phyloP scores from a whole-genome alignment of 2,329 filamentous ascomycete species.

The Eurotiales sp. region DNA sequence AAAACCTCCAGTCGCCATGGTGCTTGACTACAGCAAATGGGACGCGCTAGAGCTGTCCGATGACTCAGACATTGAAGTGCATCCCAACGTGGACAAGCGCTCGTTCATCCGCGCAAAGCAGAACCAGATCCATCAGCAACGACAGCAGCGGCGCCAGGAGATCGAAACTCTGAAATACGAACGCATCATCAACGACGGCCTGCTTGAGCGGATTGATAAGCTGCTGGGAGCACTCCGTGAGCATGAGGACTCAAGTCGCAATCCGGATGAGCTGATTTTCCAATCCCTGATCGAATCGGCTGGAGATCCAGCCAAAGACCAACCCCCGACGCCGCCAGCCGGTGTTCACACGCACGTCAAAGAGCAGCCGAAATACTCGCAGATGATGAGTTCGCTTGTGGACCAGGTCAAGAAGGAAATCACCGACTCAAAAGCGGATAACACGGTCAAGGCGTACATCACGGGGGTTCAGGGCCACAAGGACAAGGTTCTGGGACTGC shows the following conservation, averaged over 20 bases:
- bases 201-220: conserved; percentile 76
- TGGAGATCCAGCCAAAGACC: conserved; percentile 65
- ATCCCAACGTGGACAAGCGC: conserved; percentile 97
- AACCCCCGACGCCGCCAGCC: conserved; percentile 70
- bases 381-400: conserved; percentile 96
- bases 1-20: conserved; percentile 43
- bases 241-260: conserved; percentile 63
- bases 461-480: conserved; percentile 73
- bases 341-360: conserved; percentile 74
- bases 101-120: conserved; percentile 99
- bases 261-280: conserved; percentile 80
- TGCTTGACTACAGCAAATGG: conserved; percentile 63
- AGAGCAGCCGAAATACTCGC: conserved; percentile 78
- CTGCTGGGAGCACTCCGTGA: conserved; percentile 71
- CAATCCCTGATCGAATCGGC: conserved; percentile 81
- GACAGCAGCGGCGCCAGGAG: conserved; percentile 77
- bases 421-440: conserved; percentile 66
- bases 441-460: conserved; percentile 71
- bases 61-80: conserved; percentile 96
- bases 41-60: conserved; percentile 93
- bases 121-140: conserved; percentile 90
- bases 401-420: conserved; percentile 88
- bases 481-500: conserved; percentile 71
- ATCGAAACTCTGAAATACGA: conserved; percentile 90
- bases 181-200: conserved; percentile 84